Percentiles rank a stretch among this genome's conserved stretches.
phyloP scores from a whole-genome alignment of 2,329 filamentous ascomycete genomes.

The Ophiostoma piceae region DNA sequence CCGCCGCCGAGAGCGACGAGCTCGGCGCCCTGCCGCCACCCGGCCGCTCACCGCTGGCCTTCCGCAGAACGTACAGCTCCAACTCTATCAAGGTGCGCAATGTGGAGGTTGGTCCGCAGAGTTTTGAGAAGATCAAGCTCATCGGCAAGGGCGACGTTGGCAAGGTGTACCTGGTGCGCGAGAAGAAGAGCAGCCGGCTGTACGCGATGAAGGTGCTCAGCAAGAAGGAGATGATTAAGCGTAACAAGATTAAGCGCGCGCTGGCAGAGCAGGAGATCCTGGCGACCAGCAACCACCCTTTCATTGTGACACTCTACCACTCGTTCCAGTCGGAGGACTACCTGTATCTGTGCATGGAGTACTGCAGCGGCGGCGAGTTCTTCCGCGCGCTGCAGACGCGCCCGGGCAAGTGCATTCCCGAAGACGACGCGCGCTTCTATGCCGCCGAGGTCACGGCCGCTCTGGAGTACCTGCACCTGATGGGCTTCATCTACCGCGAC shows the following conservation, averaged over 20 bases:
- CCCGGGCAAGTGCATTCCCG: slow-evolving; percentile 93
- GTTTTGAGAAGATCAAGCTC: slow-evolving; percentile 99
- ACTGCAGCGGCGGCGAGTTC: slow-evolving; percentile 97
- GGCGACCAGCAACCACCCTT: slow-evolving; percentile 96
- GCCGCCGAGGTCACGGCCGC: slow-evolving; percentile 96
- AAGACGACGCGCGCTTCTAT: slow-evolving; percentile 95
- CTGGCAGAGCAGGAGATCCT: slow-evolving; percentile 96
- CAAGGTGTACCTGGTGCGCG: slow-evolving; percentile 93
- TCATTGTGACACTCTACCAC: slow-evolving; percentile 97
- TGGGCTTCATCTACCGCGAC: slow-evolving; percentile 99
- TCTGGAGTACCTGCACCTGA: slow-evolving; percentile 91
- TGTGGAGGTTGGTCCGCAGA: slow-evolving; percentile 89
- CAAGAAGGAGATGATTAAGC: slow-evolving; percentile 99
- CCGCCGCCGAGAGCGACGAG: slow-evolving; percentile 43
- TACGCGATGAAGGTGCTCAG: slow-evolving; percentile 98
- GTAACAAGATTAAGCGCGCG: slow-evolving; percentile 99
- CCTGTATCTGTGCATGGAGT: slow-evolving; percentile 99
- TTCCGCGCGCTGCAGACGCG: slow-evolving; percentile 94
- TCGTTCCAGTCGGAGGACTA: slow-evolving; percentile 99
- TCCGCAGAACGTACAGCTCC: slow-evolving; percentile 93
- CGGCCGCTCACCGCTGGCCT: slow-evolving; percentile 65
- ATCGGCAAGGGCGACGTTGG: slow-evolving; percentile 98
- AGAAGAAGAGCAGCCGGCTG: slow-evolving; percentile 92
- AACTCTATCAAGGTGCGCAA: slow-evolving; percentile 98
- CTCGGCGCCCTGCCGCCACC: slow-evolving; percentile 62